Evolutionary conservation across 192 early-diverging fungal genomes (phyloP), one percentile per base, ranked within the genome.

Genomic region (Coemansia sp.): DNA sequence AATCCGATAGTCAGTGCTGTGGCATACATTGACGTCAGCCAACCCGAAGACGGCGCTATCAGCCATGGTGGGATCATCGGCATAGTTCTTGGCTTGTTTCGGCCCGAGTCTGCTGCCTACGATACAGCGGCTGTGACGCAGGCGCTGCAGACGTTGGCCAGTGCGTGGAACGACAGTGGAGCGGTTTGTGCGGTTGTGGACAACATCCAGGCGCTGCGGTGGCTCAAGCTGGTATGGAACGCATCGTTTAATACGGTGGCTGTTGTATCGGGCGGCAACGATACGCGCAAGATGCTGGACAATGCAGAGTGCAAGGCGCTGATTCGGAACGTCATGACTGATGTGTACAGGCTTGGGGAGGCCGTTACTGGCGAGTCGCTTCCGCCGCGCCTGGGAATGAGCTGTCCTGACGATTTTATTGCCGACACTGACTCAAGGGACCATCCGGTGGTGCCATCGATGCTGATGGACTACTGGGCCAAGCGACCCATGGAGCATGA

Each of bases 181-280:
- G 77, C 85, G 0, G 66, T 59, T 7, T 71, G 79, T 30, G 39
- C 64, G 48, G 57, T 78, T 9, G 63, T 77, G 0, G 77, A 87
- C 34, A 82, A 88, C n/a, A 85, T 91, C 68, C 83, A 88, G 72
- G 66, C 75, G 21, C 65, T 79, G 34, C 82, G 89, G 12, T 91
- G 90, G 90, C 76, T 82, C 25, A 91, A 91, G 63, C 66, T 90
- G 4, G 84, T 89, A n/a, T 91, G 90, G 90, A 91, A 90, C 61
- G 87, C 84, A 12, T 82, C 87, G 7, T 88, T 91, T 71, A 88
- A 87, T 40, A 84, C 88, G 0, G 79, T 90, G 12, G 86, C 87
- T n/a, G 85, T 89, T 4, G 66, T 87, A 0, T 83, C 87, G 0
- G 82, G 82, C 7, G 77, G 82, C 53, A 67, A 85, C 57, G 77